Evolutionary conservation across 2,329 filamentous ascomycete species (phyloP).

Genomic region (Ceratocystis cubensis): DNA sequence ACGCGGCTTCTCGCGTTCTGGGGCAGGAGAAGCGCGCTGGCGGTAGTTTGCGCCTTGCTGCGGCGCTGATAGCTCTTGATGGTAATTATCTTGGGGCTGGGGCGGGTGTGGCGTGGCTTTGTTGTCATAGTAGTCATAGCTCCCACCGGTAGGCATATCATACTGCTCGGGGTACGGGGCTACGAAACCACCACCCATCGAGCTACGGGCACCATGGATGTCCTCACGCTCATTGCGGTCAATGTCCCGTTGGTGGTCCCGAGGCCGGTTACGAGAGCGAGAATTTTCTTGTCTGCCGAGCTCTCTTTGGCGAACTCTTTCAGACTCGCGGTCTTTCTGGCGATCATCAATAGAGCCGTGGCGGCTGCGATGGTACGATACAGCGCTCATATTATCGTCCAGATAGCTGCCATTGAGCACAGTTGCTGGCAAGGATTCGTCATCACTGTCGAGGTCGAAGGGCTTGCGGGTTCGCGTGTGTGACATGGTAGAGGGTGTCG

Average conservation of each 20-base stretch:
- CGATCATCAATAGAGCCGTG: background rate
- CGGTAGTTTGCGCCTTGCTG: background rate
- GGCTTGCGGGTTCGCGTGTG: conserved; percentile 20
- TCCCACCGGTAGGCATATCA: conserved; percentile 7
- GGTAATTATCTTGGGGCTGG: background rate
- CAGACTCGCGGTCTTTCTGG: background rate
- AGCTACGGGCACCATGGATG: conserved; percentile 5
- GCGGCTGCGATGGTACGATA: conserved; percentile 11
- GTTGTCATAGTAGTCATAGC: conserved; percentile 14
- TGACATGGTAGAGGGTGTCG: conserved; percentile 17
- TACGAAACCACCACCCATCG: background rate
- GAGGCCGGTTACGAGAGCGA: background rate
- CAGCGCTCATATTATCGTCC: conserved; percentile 12
- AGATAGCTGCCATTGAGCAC: conserved; percentile 16
- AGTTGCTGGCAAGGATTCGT: conserved; percentile 15
- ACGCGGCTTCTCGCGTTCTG: conserved; percentile 1
- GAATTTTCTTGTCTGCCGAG: background rate
- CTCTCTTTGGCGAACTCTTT: background rate
- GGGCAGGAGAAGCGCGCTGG: conserved; percentile 11
- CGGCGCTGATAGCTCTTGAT: background rate
- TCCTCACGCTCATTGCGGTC: conserved; percentile 24
- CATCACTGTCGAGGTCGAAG: conserved; percentile 19
- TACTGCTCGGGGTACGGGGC: conserved; percentile 19
- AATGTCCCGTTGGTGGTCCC: background rate
- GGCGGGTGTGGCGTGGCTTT: conserved; percentile 7